Evolutionary conservation across 2,329 filamentous ascomycete species (phyloP), one percentile per base, ranked within the genome.

Genomic region (Tolypocladium ophioglossoides): DNA sequence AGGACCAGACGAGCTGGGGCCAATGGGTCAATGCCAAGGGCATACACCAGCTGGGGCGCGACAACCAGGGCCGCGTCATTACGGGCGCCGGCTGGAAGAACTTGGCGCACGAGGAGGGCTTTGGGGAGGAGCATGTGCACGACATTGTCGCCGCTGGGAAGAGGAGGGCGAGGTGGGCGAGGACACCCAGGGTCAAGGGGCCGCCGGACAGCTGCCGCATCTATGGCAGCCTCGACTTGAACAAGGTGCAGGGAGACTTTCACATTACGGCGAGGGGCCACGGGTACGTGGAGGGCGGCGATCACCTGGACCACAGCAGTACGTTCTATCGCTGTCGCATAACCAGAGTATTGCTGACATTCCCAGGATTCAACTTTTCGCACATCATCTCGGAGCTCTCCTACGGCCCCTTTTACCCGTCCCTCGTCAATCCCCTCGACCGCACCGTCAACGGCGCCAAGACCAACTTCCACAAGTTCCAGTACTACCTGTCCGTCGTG

Each of bases 171-270:
- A 87, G 85, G 66, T 86, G 84, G 74, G 78, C 80, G 38, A 91
- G 87, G 78, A 94, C 90, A 2, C 91, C 91, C 2, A 78, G 74
- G 56, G 65, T 94, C 20, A 78, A 78, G 66, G 73, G 74, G 4
- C 62, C 64, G 24, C 71, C 78, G 18, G 88, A 96, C 68, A 87
- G 87, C 58, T 99, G 94, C 70, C 83, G 94, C 50, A 84, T 99
- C 58, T 99, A 83, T 69, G 94, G 94, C 37, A 95, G 84, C 63
- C 70, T 99, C 68, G 87, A 95, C 61, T 80, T 95, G 61, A 99
- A 99, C 72, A 95, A 95, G 74, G 94, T 99, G 47, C 92, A 96
- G 72, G 94, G 92, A 4, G 92, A 99, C 70, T 97, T 99, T 67
- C 94, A 99, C 68, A 94, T 99, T 65, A 99, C 94, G 2, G 94